Conservation (phyloP, 2,329 filamentous ascomycete species). For the Colletotrichum caudatum region DNA sequence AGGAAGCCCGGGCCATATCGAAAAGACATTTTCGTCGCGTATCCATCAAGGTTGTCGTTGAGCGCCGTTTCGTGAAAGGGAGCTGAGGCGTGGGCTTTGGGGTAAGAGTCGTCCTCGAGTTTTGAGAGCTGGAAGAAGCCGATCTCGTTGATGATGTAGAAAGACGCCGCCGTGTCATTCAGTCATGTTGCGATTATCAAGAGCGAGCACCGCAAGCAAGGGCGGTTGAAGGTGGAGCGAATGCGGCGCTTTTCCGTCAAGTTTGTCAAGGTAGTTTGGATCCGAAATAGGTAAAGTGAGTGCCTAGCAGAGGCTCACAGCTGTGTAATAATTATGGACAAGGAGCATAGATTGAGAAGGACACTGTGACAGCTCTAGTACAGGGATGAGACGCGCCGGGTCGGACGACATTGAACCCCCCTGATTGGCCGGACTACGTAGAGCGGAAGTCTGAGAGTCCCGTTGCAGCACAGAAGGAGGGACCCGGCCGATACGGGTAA, state of each 20-base stretch:
- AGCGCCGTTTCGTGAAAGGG: neutral
- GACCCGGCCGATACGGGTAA: constrained; percentile 18
- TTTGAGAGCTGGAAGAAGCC: neutral
- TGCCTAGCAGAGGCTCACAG: constrained; percentile 18
- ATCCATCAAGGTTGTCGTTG: constrained; percentile 39
- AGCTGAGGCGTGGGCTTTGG: neutral
- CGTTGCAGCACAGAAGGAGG: constrained; percentile 9
- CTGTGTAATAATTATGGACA: constrained; percentile 23
- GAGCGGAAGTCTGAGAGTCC: constrained; percentile 8
- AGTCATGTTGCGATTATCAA: constrained; percentile 25
- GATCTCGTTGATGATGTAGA: constrained; percentile 13
- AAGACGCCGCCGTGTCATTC: constrained; percentile 13
- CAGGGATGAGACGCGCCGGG: constrained; percentile 26
- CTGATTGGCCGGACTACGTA: constrained; percentile 28
- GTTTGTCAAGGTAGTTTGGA: constrained; percentile 22
- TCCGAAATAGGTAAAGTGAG: constrained; percentile 27
- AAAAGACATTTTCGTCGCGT: constrained; percentile 33
- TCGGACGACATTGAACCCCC: constrained; percentile 4
- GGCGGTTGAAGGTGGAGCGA: constrained; percentile 7
- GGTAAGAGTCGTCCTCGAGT: neutral
- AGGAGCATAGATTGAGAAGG: constrained; percentile 19
- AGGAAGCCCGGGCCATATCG: constrained; percentile 27
- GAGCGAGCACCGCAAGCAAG: constrained; percentile 3
- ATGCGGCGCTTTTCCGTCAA: constrained; percentile 22
- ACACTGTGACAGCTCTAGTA: constrained; percentile 37